phyloP scores from a whole-genome alignment of 2,329 filamentous ascomycete genomes.

The Aureobasidium sp. region DNA sequence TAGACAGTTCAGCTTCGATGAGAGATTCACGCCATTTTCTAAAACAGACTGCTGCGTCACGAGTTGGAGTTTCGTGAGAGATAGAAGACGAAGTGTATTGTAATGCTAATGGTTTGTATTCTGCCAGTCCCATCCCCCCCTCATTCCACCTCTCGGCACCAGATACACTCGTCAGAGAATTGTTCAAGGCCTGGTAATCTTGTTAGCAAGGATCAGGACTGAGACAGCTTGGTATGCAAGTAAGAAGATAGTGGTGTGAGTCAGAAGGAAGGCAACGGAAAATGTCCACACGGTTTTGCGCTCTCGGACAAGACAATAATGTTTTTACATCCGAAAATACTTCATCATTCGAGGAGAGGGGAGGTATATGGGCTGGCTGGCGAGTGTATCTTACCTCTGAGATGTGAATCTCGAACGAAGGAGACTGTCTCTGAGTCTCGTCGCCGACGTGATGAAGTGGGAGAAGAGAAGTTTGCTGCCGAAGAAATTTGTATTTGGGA shows the following conservation, averaged over 20 bases:
- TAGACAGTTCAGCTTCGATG: not conserved
- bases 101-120: too few species aligned
- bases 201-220: not conserved
- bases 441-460: not conserved
- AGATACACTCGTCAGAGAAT: not conserved
- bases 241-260: constrained; percentile 24
- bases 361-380: not conserved
- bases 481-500: not conserved
- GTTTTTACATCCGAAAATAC: constrained; percentile 90
- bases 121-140: not conserved
- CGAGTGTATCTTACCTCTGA: not conserved
- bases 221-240: not conserved
- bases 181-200: not conserved
- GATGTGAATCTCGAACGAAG: not conserved
- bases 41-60: not conserved
- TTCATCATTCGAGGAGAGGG: constrained; percentile 64
- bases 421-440: not conserved
- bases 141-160: not conserved
- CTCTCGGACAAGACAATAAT: constrained; percentile 71
- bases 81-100: too few species aligned
- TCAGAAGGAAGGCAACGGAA: constrained; percentile 99
- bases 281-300: constrained; percentile 94
- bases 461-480: not conserved
- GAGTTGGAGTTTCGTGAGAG: too few species aligned
- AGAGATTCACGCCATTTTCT: not conserved